Percentiles rank a stretch among this genome's conserved stretches.
phyloP scores from a whole-genome alignment of 1,284 basidiomycete species.

The Rhodotorula sp. region DNA sequence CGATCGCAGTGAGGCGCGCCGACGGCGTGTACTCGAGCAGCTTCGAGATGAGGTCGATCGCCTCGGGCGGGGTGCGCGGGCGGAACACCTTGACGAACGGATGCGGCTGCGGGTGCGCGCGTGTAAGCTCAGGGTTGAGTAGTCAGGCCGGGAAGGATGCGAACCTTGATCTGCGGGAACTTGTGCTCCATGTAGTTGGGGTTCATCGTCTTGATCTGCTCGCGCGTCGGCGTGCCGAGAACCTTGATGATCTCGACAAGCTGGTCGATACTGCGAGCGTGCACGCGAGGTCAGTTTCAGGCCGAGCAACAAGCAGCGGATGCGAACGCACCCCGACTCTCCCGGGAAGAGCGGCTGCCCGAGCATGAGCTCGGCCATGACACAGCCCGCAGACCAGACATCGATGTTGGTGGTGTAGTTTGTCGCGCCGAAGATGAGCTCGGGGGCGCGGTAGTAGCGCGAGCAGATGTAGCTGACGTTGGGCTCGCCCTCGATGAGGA shows the following conservation, averaged over 20 bases:
- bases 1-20: conserved; percentile 83
- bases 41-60: conserved; percentile 93
- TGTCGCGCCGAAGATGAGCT: conserved; percentile 98
- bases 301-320: neutral
- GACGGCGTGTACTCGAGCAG: conserved; percentile 96
- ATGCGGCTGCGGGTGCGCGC: conserved; percentile 40
- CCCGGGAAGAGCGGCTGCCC: conserved; percentile 98
- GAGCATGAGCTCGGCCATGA: conserved; percentile 99
- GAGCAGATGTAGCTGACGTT: conserved; percentile 99
- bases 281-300: conserved; percentile 79
- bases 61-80: conserved; percentile 91
- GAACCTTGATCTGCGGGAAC: conserved; percentile 99
- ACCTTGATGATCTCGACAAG: conserved; percentile 99
- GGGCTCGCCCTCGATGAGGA: conserved; percentile 93
- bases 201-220: conserved; percentile 99
- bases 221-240: conserved; percentile 93
- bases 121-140: conserved; percentile 47
- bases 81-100: conserved; percentile 81
- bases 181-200: conserved; percentile 99
- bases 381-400: conserved; percentile 99
- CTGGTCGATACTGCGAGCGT: conserved; percentile 97
- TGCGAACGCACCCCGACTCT: conserved; percentile 70
- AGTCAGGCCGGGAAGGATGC: conserved; percentile 68
- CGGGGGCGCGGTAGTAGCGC: conserved; percentile 97
- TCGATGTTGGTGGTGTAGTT: conserved; percentile 99